Base-by-base conservation (phyloP, 2,329 filamentous ascomycete genomes). In the Monilinia laxa region DNA sequence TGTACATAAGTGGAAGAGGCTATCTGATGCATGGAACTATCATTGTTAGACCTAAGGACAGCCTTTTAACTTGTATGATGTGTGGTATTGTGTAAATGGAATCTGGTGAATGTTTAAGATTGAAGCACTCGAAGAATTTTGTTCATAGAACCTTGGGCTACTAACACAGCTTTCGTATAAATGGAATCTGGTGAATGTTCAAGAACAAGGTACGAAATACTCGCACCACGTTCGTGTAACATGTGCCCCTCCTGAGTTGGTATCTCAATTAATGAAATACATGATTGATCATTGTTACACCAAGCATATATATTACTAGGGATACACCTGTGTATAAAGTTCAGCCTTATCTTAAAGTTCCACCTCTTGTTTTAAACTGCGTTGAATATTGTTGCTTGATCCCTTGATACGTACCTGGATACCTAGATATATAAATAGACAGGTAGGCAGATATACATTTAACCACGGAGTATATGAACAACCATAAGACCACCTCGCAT, bases 1-100 rank as follows among this genome's bases (percentile, higher is more conserved):
- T 66, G 72, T 75, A 75, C 70, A 74, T 74, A 73, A 67, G 58
- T 57, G 57, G 66, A 60, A 56, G 54, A 62, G 52, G 49, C 12
- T 40, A 63, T 35, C 42, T 45, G 56, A 25, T 45, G 47, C 64
- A 62, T 62, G n/a, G 49, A 54, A 45, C 49, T 53, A 42, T 62
- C 23, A 57, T 47, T 54, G 11, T 45, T 59, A 51, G 31, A 38
- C 58, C 31, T 51, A 49, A 35, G 6, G 58, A 25, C 58, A 62
- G 51, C n/a, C 20, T 62, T 51, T 35, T 62, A 42, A 6, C 35
- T 16, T 38, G 53, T 23, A 56, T 56, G 53, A 56, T 20, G 35
- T 12, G 58, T 14, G n/a, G 10, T 38, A 18, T 62, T 12, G 31
- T 49, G 31, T 51, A 51, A 16, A 40, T 18, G 47, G 31, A 25